Evolutionary conservation across 1,284 basidiomycete species (phyloP), one percentile per base, ranked within the genome.

Genomic region (Sporisorium reilianum): DNA sequence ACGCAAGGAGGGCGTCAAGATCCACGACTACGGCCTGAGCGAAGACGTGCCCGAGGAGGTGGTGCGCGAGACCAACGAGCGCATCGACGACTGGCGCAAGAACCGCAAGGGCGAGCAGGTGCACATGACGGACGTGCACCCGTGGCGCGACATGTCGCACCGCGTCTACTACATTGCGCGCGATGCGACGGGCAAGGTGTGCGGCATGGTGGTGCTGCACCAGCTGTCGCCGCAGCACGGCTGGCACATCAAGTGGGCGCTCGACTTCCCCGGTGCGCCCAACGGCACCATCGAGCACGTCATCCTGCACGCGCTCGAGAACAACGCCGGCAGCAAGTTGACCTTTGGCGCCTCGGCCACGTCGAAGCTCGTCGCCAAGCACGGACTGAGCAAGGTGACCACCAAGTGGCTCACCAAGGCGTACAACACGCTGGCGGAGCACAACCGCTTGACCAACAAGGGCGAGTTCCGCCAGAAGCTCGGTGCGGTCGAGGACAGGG

Each of bases 191-290:
- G 85, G 84, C 28, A 85, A 85, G 80, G 87, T 88, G 42, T 70
- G 75, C 61, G 87, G 86, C 1, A 80, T 89, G 62, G 88, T 89
- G 55, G 88, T 89, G 25, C 82, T 90, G 5, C 87, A 89, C 10
- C 88, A 89, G 80, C 86, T 90, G 16, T 85, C 88, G 5, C 85
- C 88, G 5, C 80, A 85, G 60, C 85, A 88, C 62, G 89, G 89
- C 6, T 88, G 86, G 81, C 89, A 90, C 80, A 87, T 89, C 82
- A 90, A 90, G 80, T 90, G 88, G 88, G 87, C 88, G 3, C 85
- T 89, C 42, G 88, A 88, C 75, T 90, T 89, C 85, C 88, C 88
- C 10, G 86, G 85, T 32, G 87, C 88, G 8, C 87, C 88, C n/a
- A 84, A 85, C 32, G 89, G 88, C 58, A 86, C 88, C 18, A 86